Evolutionary conservation across 257 asterid genomes (phyloP), one percentile per base, ranked within the genome.

Genomic region (Linaria vulgaris): DNA sequence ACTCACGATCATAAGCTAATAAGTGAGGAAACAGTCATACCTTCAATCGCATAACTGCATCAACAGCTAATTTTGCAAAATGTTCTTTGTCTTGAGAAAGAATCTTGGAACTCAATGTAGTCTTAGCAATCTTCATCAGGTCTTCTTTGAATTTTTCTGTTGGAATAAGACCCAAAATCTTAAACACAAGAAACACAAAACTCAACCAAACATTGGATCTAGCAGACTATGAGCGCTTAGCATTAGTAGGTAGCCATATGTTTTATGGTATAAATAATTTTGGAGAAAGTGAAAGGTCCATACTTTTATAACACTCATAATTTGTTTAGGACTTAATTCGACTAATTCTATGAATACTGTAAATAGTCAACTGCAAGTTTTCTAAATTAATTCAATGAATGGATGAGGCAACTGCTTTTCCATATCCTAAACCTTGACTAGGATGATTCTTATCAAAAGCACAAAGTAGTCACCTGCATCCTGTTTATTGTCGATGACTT

Each of bases 81-180:
- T 85, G 94, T 63, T 84, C 96, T 80, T 88, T 88, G 76, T 91
- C 96, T 72, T 88, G 97, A 52, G 97, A 85, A 66, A 88, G 84
- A 72, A 91, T 88, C 72, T 91, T 91, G 71, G 97, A 88, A 60
- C 97, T 91, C 86, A 91, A 77, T 47, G 97, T 91, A 71, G 97
- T 91, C 96, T 71, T 88, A 37, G 95, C 95, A 56, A 91, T 88
- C 80, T 85, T 88, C 94, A 91, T 75, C 68, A 91, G 68, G 76
- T 91, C 97, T 0, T 60, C 66, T 63, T 78, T 79, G 72, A 88
- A 91, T 76, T 84, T 86, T 73, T 82, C 95, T 88, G 91, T 56
- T 58, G 53, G 46, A 56, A 56, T 8, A 73, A 70, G 1, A 61
- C 57, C 37, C 5, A 34, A 34, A 61, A 60, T 61, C 46, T 55